Conservation (phyloP, 2,329 filamentous ascomycete species). For the Lasiodiplodia sp. region DNA sequence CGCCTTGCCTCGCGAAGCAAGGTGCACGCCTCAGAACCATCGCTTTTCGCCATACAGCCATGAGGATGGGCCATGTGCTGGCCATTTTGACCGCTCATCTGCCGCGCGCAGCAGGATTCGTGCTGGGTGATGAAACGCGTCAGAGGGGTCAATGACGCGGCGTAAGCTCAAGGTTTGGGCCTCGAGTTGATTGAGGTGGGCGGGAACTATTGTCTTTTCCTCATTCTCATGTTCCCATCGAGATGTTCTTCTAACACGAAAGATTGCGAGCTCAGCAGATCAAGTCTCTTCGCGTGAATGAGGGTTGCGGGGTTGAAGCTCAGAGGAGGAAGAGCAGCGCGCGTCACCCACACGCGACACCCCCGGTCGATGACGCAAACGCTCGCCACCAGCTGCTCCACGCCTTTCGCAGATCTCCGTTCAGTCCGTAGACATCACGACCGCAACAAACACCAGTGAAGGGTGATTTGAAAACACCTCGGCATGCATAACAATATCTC, state of each 20-base stretch:
- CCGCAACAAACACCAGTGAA: no score
- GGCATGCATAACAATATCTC: no score
- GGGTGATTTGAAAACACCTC: no score
- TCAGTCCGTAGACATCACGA: no score
- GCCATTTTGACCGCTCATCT: background rate
- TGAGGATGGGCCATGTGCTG: background rate
- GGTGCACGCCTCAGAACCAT: background rate
- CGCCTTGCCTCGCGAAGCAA: background rate
- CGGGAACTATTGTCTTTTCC: background rate
- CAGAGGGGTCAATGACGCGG: background rate
- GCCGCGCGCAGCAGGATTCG: background rate
- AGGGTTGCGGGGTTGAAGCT: background rate
- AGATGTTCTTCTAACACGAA: background rate
- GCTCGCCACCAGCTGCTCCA: no score
- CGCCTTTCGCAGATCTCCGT: no score
- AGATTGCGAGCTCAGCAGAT: background rate
- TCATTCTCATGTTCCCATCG: background rate
- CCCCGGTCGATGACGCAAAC: background rate
- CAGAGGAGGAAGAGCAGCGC: background rate
- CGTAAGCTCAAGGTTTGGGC: background rate
- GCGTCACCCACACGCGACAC: background rate
- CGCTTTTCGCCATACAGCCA: no score
- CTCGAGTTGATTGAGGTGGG: no score
- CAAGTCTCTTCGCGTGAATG: background rate
- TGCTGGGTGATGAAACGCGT: background rate